Conservation (phyloP, 306 rosid species). For the Vigna mungo region DNA sequence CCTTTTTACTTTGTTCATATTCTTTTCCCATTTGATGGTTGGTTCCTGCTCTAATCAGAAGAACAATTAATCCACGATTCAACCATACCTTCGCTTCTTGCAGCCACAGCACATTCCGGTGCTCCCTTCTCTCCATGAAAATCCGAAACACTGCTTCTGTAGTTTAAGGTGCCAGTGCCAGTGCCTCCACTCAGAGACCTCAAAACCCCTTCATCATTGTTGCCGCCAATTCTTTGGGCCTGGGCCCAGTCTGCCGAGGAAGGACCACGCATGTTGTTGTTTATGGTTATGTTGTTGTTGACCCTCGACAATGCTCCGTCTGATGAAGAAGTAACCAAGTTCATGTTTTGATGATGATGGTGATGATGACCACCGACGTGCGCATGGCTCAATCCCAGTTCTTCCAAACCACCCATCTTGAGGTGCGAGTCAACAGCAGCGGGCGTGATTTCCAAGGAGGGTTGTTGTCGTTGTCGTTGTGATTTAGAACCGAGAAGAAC, state of each 20-base stretch:
- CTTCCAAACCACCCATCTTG: slow-evolving; percentile 59
- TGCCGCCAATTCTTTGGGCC: slow-evolving; percentile 20
- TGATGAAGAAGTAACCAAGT: slow-evolving; percentile 46
- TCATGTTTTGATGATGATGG: background rate
- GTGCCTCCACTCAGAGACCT: too few species aligned
- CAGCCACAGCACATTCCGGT: slow-evolving; percentile 52
- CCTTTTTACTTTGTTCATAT: slow-evolving; percentile 1
- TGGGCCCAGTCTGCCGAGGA: slow-evolving; percentile 48
- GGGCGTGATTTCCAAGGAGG: slow-evolving; percentile 48
- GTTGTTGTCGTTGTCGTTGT: slow-evolving; percentile 42
- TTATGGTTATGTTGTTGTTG: slow-evolving; percentile 8
- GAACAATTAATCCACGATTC: slow-evolving; percentile 97
- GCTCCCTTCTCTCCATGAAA: slow-evolving; percentile 62
- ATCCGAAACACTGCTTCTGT: slow-evolving; percentile 40
- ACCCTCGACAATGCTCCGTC: slow-evolving; percentile 41
- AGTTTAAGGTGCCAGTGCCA: too few species aligned
- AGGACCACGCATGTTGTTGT: slow-evolving; percentile 35
- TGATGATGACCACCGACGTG: slow-evolving; percentile 51
- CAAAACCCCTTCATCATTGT: slow-evolving; percentile 40
- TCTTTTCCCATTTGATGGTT: slow-evolving; percentile 8
- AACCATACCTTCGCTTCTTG: slow-evolving; percentile 86
- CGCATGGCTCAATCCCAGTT: slow-evolving; percentile 59
- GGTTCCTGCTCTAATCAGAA: slow-evolving; percentile 58
- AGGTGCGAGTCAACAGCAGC: slow-evolving; percentile 30
- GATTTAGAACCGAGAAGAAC: slow-evolving; percentile 36